These are phyloP conservation scores for Cornus suecica DNA, from an alignment of 148 eudicot genomes.

Conservation along the genomic window DNA sequence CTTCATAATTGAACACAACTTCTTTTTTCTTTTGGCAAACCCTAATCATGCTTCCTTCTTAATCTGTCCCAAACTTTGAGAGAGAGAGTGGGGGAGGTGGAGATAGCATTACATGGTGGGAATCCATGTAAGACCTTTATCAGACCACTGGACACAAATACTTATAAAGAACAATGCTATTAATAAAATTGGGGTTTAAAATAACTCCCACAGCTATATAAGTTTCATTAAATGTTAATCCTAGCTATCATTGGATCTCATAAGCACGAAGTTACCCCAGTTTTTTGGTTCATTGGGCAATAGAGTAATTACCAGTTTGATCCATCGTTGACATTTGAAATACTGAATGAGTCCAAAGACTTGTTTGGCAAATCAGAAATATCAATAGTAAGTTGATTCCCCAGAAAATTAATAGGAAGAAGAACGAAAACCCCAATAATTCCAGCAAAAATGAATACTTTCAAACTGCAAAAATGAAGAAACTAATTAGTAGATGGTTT, in stretches of 20 bases:
- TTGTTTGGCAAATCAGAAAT: constrained; percentile 58
- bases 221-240: background rate
- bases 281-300: background rate
- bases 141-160: too few relatives aligned
- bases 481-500: background rate
- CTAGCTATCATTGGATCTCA: background rate
- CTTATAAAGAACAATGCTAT: background rate
- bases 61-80: too few relatives aligned
- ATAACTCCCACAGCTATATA: background rate
- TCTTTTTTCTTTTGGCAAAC: too few relatives aligned
- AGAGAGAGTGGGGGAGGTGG: too few relatives aligned
- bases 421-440: constrained; percentile 59
- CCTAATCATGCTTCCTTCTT: too few relatives aligned
- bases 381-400: constrained; percentile 59
- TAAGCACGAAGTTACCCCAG: constrained; percentile 2
- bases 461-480: constrained; percentile 44
- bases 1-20: too few relatives aligned
- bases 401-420: constrained; percentile 66
- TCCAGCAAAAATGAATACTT: constrained; percentile 48
- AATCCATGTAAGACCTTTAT: too few relatives aligned
- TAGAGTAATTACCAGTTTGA: constrained; percentile 56
- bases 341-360: constrained; percentile 72
- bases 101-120: too few relatives aligned
- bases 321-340: constrained; percentile 77
- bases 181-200: background rate